A percentile compares a stretch with the other conserved stretches of the same genome.
These are phyloP conservation scores for Gossypium anomalum DNA, from an alignment of 345 rosid genomes.

Conservation along the genomic window DNA sequence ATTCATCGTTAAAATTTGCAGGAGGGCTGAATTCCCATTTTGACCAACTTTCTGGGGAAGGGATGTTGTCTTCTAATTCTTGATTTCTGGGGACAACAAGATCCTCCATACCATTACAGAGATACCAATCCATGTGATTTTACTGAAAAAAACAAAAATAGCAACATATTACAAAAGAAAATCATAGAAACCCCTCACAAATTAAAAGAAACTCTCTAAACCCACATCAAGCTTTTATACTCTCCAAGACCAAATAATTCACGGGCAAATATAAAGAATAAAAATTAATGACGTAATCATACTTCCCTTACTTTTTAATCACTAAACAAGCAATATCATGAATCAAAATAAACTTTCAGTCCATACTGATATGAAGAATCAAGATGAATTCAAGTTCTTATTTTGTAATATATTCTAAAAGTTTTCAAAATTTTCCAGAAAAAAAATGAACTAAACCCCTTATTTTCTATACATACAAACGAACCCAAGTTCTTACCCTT, in stretches of 20 bases:
- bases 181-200: neutral
- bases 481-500: neutral
- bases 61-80: conserved; percentile 38
- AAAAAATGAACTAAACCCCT: neutral
- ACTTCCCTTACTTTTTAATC: neutral
- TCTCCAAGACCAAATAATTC: neutral
- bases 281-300: neutral
- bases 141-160: conserved; percentile 14
- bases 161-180: conserved; percentile 1
- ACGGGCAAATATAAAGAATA: neutral
- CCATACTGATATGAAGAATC: neutral
- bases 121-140: conserved; percentile 45
- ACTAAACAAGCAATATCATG: neutral
- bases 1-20: conserved; percentile 20
- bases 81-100: conserved; percentile 42
- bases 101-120: conserved; percentile 30
- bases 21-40: conserved; percentile 35
- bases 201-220: neutral
- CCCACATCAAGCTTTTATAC: neutral
- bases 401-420: neutral
- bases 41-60: conserved; percentile 47
- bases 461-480: neutral
- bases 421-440: neutral
- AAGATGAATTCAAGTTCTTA: conserved; percentile 2
- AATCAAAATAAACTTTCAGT: neutral